Percentiles rank a stretch among this genome's conserved stretches.
Conservation (phyloP, 2,329 filamentous ascomycete genomes). For the Pseudogymnoascus sp. region DNA sequence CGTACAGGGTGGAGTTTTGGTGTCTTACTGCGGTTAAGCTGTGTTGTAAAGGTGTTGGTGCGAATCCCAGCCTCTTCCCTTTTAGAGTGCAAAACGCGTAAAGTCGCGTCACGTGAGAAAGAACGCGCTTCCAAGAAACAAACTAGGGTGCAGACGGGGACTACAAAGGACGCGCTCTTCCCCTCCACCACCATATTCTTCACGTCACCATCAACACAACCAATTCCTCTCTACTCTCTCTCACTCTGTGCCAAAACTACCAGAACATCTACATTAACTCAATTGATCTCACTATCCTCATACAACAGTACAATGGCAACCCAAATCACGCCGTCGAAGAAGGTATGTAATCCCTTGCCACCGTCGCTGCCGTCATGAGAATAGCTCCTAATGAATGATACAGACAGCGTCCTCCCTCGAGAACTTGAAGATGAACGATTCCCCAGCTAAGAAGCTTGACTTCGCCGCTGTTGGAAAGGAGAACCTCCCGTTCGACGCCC, state of each 20-base stretch:
- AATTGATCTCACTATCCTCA: conserved; percentile 11
- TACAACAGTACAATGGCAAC: conserved; percentile 55
- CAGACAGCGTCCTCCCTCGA: conserved; percentile 83
- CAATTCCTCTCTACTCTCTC: conserved; percentile 14
- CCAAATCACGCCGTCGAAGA: conserved; percentile 66
- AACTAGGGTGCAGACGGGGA: conserved; percentile 8
- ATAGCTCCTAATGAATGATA: conserved; percentile 14
- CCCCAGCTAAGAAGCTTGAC: conserved; percentile 82
- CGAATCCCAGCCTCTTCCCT: conserved; percentile 6
- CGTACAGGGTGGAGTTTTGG: background rate
- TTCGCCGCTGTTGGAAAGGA: conserved; percentile 72
- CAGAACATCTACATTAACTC: conserved; percentile 13
- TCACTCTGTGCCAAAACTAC: conserved; percentile 16
- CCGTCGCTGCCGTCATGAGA: conserved; percentile 25
- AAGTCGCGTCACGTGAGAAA: conserved; percentile 8
- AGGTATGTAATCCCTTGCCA: conserved; percentile 43
- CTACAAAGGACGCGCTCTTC: conserved; percentile 10
- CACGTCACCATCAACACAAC: conserved; percentile 12
- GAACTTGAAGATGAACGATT: conserved; percentile 79
- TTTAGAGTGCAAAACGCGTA: conserved; percentile 8
- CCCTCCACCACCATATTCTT: conserved; percentile 8
- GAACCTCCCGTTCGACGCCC: conserved; percentile 51
- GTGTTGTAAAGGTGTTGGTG: conserved; percentile 6
- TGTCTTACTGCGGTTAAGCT: background rate
- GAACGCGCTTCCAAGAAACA: conserved; percentile 1